A percentile compares a stretch with the other conserved stretches of the same genome.
phyloP scores from a whole-genome alignment of 108 stramenopile species.

The Cyclotella cryptica region DNA sequence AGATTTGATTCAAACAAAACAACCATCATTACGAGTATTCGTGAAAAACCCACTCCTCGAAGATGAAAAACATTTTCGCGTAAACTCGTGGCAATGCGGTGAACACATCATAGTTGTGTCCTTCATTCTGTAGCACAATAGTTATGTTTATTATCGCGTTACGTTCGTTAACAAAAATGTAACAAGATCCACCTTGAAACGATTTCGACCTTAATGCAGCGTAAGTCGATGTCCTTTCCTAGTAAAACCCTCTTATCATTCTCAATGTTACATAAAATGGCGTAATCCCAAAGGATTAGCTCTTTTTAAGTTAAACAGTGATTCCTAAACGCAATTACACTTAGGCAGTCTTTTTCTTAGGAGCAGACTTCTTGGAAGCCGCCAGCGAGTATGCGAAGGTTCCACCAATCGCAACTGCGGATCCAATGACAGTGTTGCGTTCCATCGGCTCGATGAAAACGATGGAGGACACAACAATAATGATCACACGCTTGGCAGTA shows the following conservation, averaged over 20 bases:
- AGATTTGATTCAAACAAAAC: neutral
- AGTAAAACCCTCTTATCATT: too few relatives aligned
- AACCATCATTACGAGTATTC: too few relatives aligned
- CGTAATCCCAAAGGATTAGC: too few relatives aligned
- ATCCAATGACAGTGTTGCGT: conserved; percentile 87
- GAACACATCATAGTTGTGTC: too few relatives aligned
- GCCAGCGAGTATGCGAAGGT: conserved; percentile 86
- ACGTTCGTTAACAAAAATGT: neutral
- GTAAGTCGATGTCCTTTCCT: too few relatives aligned
- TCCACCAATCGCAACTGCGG: conserved; percentile 82
- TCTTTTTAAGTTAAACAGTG: too few relatives aligned
- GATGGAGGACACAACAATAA: conserved; percentile 85
- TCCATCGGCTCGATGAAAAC: conserved; percentile 88
- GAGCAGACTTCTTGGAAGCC: conserved; percentile 61
- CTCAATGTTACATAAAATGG: too few relatives aligned
- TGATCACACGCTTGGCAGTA: conserved; percentile 92
- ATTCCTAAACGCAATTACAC: neutral
- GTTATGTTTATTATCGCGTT: neutral
- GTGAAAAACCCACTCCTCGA: too few relatives aligned
- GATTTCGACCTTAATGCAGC: too few relatives aligned
- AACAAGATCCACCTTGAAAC: neutral
- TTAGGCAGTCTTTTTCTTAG: conserved; percentile 22
- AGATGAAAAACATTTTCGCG: too few relatives aligned
- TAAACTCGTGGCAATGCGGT: too few relatives aligned
- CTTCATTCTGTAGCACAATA: too few relatives aligned